phyloP scores from a whole-genome alignment of 768 basidiomycete species.

The Paxillus involutus region DNA sequence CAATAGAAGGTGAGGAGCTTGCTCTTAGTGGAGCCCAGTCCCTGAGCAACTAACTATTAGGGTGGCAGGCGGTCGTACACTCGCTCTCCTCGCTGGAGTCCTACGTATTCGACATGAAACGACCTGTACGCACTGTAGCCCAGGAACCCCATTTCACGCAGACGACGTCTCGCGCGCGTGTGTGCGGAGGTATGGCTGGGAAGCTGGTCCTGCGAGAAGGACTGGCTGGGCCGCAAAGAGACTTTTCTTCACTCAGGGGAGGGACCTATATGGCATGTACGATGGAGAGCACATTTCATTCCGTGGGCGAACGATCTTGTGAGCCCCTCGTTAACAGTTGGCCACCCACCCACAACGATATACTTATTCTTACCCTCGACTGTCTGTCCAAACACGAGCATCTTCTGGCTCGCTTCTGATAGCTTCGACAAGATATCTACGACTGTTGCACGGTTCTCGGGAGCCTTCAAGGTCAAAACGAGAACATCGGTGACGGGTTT shows the following conservation, averaged over 20 bases:
- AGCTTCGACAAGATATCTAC: too few species aligned
- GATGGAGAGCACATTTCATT: slow-evolving; percentile 84
- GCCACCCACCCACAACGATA: too few species aligned
- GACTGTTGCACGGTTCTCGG: too few species aligned
- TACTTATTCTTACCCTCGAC: too few species aligned
- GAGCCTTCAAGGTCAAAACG: too few species aligned
- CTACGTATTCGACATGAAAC: slow-evolving; percentile 87
- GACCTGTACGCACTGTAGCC: slow-evolving; percentile 87
- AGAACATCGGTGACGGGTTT: too few species aligned
- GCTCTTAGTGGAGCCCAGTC: slow-evolving; percentile 50
- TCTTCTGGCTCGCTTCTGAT: too few species aligned
- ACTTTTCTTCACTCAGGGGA: too few species aligned
- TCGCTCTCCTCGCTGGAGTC: slow-evolving; percentile 79
- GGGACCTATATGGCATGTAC: slow-evolving; percentile 91
- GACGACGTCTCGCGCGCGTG: slow-evolving; percentile 71
- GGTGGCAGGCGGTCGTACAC: slow-evolving; percentile 88
- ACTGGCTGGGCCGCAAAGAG: slow-evolving; percentile 95
- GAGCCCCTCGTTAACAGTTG: slow-evolving; percentile 22
- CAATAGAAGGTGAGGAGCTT: slow-evolving; percentile 76
- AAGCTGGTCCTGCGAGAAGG: slow-evolving; percentile 86
- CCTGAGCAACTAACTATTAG: slow-evolving; percentile 46
- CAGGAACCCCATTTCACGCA: slow-evolving; percentile 90
- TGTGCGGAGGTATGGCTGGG: slow-evolving; percentile 92
- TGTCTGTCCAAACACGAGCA: too few species aligned
- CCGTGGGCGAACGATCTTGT: slow-evolving; percentile 97